These are phyloP conservation scores for Globisporangium cederbergense DNA, from an alignment of 352 stramenopile species.

Conservation along the genomic window DNA sequence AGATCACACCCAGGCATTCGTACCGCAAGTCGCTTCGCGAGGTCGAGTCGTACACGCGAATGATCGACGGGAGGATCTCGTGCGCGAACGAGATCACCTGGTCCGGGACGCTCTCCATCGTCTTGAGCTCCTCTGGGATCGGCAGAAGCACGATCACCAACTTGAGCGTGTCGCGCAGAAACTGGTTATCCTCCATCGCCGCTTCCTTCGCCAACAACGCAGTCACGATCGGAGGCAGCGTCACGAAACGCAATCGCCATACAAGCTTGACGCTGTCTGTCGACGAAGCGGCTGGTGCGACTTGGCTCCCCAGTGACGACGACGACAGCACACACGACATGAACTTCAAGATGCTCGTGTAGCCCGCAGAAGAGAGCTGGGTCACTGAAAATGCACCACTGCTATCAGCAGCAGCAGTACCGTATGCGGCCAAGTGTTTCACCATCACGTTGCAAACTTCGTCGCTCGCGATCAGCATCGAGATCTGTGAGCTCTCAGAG, in stretches of 20 bases:
- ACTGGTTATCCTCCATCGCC: slow-evolving; percentile 37
- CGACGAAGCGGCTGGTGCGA: not conserved
- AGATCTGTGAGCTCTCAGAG: slow-evolving; percentile 26
- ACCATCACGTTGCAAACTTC: slow-evolving; percentile 37
- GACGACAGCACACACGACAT: slow-evolving; percentile 33
- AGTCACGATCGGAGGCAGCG: slow-evolving; percentile 42
- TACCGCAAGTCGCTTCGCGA: slow-evolving; percentile 44
- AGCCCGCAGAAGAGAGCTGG: slow-evolving; percentile 24
- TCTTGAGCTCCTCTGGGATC: slow-evolving; percentile 27
- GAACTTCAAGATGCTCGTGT: slow-evolving; percentile 45
- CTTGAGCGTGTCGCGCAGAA: slow-evolving; percentile 58
- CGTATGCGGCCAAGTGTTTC: slow-evolving; percentile 28
- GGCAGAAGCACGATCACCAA: slow-evolving; percentile 49
- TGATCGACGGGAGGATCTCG: slow-evolving; percentile 43
- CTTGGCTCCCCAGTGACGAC: slow-evolving; percentile 1
- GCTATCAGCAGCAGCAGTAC: not conserved
- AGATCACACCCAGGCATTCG: slow-evolving; percentile 55
- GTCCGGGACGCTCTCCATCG: slow-evolving; percentile 18
- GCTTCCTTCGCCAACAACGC: slow-evolving; percentile 37
- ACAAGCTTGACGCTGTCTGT: slow-evolving; percentile 9
- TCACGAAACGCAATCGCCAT: slow-evolving; percentile 33
- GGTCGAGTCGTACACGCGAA: slow-evolving; percentile 52
- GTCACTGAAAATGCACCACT: slow-evolving; percentile 3
- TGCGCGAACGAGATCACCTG: slow-evolving; percentile 35
- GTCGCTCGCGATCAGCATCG: slow-evolving; percentile 39